Percentiles rank a stretch among this genome's conserved stretches.
phyloP scores from a whole-genome alignment of 768 basidiomycete species.

The Xerocomellus intermedius region DNA sequence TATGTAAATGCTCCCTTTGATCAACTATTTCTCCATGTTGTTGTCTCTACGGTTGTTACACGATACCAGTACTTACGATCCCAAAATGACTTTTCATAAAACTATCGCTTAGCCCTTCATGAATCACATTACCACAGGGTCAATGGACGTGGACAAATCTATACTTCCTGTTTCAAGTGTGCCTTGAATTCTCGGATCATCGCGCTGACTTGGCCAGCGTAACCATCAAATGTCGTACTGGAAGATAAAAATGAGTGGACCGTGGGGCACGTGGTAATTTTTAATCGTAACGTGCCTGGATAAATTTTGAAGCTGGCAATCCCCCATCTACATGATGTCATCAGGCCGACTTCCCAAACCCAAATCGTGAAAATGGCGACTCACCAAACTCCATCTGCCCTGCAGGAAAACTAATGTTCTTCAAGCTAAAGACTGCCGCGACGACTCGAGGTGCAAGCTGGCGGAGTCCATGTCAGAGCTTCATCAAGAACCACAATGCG shows the following conservation, averaged over 20 bases:
- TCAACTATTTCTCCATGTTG: neutral
- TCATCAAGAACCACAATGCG: neutral
- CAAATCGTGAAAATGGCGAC: neutral
- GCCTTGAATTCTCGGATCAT: neutral
- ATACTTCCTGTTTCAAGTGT: neutral
- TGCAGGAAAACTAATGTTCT: conserved; percentile 28
- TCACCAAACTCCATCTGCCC: conserved; percentile 11
- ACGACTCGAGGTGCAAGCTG: conserved; percentile 43
- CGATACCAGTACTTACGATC: neutral
- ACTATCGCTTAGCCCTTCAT: too few relatives aligned
- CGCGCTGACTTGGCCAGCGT: conserved; percentile 10
- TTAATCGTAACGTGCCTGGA: conserved; percentile 17
- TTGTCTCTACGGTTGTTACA: neutral
- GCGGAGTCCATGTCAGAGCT: conserved; percentile 15
- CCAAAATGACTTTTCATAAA: too few relatives aligned
- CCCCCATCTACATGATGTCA: conserved; percentile 6
- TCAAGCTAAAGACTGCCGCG: conserved; percentile 44
- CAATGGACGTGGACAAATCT: conserved; percentile 1
- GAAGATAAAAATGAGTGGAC: neutral
- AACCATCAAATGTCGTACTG: conserved; percentile 16
- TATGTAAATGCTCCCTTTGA: neutral
- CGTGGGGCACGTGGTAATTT: neutral
- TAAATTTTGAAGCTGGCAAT: conserved; percentile 16
- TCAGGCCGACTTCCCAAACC: neutral
- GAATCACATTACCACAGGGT: too few relatives aligned